Conservation (phyloP, 1,284 basidiomycete species). For the Stygiomarasmius scandens region DNA sequence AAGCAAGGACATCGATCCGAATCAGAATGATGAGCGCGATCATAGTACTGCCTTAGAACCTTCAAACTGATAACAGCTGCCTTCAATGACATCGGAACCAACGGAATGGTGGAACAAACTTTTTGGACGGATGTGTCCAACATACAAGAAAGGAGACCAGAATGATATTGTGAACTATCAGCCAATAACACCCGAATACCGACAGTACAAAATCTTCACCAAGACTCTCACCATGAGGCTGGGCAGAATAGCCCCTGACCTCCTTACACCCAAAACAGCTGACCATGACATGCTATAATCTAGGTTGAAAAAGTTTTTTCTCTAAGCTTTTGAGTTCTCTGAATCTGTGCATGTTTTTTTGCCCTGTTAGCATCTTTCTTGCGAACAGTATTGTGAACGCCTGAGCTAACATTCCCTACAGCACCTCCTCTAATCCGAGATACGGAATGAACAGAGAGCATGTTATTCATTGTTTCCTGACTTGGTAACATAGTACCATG, state of each 20-base stretch:
- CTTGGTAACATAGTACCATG: no score
- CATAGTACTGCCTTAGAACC: background rate
- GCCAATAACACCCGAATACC: conserved; percentile 9
- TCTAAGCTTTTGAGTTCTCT: no score
- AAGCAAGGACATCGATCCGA: background rate
- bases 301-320: no score
- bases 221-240: conserved; percentile 14
- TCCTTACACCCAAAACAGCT: conserved; percentile 19
- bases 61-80: conserved; percentile 13
- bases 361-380: no score
- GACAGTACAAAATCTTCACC: conserved; percentile 9
- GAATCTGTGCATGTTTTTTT: no score
- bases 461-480: no score
- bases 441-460: no score
- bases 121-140: conserved; percentile 23
- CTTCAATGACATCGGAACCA: conserved; percentile 17
- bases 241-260: conserved; percentile 1
- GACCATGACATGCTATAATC: no score
- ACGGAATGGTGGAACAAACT: conserved; percentile 11
- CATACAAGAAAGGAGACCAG: conserved; percentile 25
- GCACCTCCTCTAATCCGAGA: no score
- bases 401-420: no score
- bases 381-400: no score
- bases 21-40: background rate
- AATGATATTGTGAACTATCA: conserved; percentile 21